Percentiles rank a stretch among this genome's conserved stretches.
phyloP scores from a whole-genome alignment of 331 rosid genomes.

The Malus hybrid region DNA sequence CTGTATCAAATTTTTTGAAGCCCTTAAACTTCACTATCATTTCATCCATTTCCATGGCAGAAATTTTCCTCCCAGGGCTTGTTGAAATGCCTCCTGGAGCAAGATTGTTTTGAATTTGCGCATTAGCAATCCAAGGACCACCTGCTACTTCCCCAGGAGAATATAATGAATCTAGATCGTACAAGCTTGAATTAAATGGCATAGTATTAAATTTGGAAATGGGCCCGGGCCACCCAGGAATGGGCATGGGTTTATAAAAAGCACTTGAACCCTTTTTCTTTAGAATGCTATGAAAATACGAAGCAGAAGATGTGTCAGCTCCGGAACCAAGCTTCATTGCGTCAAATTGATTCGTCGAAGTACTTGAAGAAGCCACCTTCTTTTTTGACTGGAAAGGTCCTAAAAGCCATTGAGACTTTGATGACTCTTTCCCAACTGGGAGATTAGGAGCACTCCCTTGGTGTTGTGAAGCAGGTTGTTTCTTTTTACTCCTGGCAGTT shows the following conservation, averaged over 20 bases:
- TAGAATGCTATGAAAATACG: conserved; percentile 7
- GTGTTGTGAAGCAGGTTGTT: conserved; percentile 19
- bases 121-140: conserved; percentile 30
- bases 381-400: conserved; percentile 33
- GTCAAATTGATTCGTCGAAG: conserved; percentile 25
- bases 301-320: conserved; percentile 30
- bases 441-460: conserved; percentile 28
- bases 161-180: conserved; percentile 19
- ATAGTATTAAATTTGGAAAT: conserved; percentile 8
- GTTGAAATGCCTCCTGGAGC: conserved; percentile 22
- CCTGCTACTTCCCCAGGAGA: conserved; percentile 25
- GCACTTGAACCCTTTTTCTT: conserved; percentile 16
- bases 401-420: conserved; percentile 33
- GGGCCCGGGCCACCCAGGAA: conserved; percentile 19
- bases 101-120: conserved; percentile 12
- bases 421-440: conserved; percentile 33
- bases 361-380: conserved; percentile 24
- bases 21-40: conserved; percentile 40
- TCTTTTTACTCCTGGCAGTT: conserved; percentile 29
- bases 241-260: conserved; percentile 16
- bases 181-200: conserved; percentile 13
- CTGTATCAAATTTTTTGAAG: conserved; percentile 71
- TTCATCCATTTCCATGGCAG: conserved; percentile 45
- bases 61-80: conserved; percentile 15
- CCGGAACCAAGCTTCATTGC: conserved; percentile 26